Percentiles rank a stretch among this genome's conserved stretches.
Evolutionary conservation across 805 yeast genomes (phyloP).

Genomic region (Ogataea chonburiensis): DNA sequence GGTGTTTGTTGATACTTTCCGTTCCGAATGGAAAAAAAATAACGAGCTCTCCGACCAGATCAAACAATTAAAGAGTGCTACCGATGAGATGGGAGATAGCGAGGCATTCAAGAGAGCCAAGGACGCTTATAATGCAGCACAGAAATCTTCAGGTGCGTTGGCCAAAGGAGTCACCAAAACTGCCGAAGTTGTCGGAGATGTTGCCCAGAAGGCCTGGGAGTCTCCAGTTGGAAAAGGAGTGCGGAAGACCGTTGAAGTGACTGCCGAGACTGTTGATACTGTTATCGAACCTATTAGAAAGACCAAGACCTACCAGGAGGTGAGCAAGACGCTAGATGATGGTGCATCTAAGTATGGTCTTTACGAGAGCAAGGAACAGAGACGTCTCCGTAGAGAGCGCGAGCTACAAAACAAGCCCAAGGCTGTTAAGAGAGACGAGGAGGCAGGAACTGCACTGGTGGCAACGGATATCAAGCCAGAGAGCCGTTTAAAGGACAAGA

Average conservation of each 20-base stretch:
- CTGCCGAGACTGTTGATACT: constrained; percentile 85
- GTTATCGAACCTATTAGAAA: constrained; percentile 90
- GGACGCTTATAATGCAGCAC: constrained; percentile 88
- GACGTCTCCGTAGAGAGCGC: constrained; percentile 68
- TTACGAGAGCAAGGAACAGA: constrained; percentile 77
- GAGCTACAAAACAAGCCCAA: constrained; percentile 56
- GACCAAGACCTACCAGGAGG: constrained; percentile 85
- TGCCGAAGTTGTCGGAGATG: constrained; percentile 90
- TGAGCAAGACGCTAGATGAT: constrained; percentile 84
- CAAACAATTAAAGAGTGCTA: constrained; percentile 92
- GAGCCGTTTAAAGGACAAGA: constrained; percentile 48
- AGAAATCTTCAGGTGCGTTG: constrained; percentile 58
- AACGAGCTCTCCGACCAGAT: constrained; percentile 88
- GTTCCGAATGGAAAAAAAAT: constrained; percentile 85
- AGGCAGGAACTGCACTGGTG: constrained; percentile 79
- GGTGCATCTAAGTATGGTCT: constrained; percentile 95
- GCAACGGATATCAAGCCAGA: constrained; percentile 77
- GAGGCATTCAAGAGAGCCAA: constrained; percentile 91
- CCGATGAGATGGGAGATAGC: constrained; percentile 90
- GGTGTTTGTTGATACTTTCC: constrained; percentile 91
- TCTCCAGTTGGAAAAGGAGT: constrained; percentile 88
- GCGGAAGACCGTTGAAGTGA: constrained; percentile 74
- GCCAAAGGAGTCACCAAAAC: constrained; percentile 78
- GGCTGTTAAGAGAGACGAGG: constrained; percentile 73
- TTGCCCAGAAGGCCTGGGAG: constrained; percentile 93